Evolutionary conservation across 805 yeast genomes (phyloP), one percentile per base, ranked within the genome.

Genomic region (Candida ficus): DNA sequence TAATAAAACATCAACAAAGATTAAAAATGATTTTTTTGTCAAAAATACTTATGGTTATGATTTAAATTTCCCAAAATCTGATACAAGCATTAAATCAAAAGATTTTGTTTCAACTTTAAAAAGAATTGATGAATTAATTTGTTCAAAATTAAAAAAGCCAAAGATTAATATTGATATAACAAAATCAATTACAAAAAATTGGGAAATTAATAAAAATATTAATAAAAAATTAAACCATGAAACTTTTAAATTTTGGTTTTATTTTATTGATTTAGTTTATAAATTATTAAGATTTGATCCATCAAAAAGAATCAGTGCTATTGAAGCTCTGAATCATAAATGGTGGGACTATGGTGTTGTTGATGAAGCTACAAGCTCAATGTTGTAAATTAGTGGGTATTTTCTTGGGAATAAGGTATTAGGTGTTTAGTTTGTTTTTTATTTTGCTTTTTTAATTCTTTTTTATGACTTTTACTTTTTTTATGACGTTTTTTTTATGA

Each of bases 161-260:
- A 54, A 52, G 32, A 39, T 56, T 25, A 45, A 38, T 25, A 56
- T 56, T 34, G 49, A 55, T 40, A 52, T 55, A 34, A 38, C 46
- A 20, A 47, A 48, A 12, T 45, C 56, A 3, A 22, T 55, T 4
- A 33, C 41, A 18, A 43, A 38, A 29, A 55, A 51, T 28, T 54
- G 55, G 56, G 48, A 40, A 9, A 25, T 18, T 11, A 53, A 52
- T 39, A 59, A 57, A 43, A 13, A 23, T 9, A n/a, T 19, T 7
- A 65, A 67, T 43, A 61, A 58, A 46, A 60, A 63, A 42, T 46
- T 62, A 52, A 68, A 80, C 63, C 59, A 68, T 60, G 83, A 83
- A 33, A 76, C 79, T 41, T 83, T 83, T 57, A 71, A 76, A 33
- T 88, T 88, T 61, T 90, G 97, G 96, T 83, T 76, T 68, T 75